Evolutionary conservation across 2,329 filamentous ascomycete species (phyloP).

Genomic region (Pseudogymnoascus sp.): DNA sequence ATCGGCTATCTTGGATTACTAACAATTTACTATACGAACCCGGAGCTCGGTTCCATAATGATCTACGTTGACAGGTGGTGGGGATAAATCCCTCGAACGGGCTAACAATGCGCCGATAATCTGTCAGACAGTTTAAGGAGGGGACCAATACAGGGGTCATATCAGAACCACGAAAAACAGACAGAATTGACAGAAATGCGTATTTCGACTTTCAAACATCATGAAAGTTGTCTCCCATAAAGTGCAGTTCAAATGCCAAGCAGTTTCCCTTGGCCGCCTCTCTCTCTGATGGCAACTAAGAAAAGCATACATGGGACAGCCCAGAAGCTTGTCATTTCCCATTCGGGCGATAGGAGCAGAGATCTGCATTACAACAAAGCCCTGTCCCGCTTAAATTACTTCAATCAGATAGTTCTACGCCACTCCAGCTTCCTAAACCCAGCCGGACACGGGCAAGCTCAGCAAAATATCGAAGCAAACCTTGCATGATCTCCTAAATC

Average conservation of each 20-base stretch:
- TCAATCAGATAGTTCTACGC: neutral
- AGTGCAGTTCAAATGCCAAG: neutral
- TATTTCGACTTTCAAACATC: neutral
- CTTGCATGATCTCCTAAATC: neutral
- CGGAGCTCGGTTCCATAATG: neutral
- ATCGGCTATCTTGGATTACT: neutral
- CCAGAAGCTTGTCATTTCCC: neutral
- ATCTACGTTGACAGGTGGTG: neutral
- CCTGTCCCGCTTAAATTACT: neutral
- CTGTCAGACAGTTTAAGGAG: neutral
- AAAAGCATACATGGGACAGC: neutral
- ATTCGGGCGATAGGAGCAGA: neutral
- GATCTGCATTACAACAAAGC: neutral
- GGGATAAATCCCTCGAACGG: neutral
- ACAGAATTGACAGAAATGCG: neutral
- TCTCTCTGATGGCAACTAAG: neutral
- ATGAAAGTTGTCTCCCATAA: neutral
- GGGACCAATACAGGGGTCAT: neutral
- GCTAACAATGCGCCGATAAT: neutral
- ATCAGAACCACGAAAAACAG: neutral
- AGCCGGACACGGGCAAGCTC: neutral
- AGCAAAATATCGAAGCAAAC: neutral
- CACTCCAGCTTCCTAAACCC: neutral
- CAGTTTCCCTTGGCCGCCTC: neutral
- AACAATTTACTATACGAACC: neutral